These are phyloP conservation scores for Nyssa sinensis DNA, from an alignment of 148 eudicot genomes.

Conservation along the genomic window DNA sequence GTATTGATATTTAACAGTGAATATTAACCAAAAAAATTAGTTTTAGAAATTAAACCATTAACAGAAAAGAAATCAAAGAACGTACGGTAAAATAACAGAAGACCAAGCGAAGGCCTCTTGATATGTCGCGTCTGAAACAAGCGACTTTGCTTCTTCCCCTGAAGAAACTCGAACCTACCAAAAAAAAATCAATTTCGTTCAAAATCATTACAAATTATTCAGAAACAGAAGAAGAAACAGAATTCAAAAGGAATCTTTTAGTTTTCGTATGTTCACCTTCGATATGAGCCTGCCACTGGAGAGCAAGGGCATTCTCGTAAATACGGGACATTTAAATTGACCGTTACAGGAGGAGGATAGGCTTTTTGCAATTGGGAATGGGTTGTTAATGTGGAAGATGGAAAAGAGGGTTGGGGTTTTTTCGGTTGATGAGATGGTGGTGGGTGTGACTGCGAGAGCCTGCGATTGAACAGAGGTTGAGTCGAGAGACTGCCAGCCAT, in stretches of 20 bases:
- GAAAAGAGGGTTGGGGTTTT: slow-evolving; percentile 23
- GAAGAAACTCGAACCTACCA: slow-evolving; percentile 31
- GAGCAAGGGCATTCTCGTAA: slow-evolving; percentile 14
- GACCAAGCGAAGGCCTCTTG: slow-evolving; percentile 72
- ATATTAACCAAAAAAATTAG: not conserved
- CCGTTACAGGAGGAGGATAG: slow-evolving; percentile 9
- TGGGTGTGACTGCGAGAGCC: slow-evolving; percentile 21
- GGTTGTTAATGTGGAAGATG: slow-evolving; percentile 13
- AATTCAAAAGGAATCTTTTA: not conserved
- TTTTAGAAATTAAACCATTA: not conserved
- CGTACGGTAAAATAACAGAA: slow-evolving; percentile 86
- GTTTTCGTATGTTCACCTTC: slow-evolving; percentile 21
- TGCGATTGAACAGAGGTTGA: slow-evolving; percentile 24
- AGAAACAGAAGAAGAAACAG: not conserved
- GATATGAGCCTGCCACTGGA: slow-evolving; percentile 2
- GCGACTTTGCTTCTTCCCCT: slow-evolving; percentile 40
- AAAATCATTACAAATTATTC: not conserved
- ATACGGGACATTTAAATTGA: not conserved
- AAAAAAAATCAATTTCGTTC: slow-evolving; percentile 6
- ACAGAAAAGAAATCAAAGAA: slow-evolving; percentile 4
- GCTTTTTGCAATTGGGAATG: slow-evolving; percentile 22
- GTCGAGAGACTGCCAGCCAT: slow-evolving; percentile 36
- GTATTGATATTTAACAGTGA: not conserved
- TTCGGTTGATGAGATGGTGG: slow-evolving; percentile 19
- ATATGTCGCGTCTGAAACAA: slow-evolving; percentile 26